These are phyloP conservation scores for Xylaria nigripes DNA, from an alignment of 495 filamentous ascomycete genomes.

Conservation along the genomic window DNA sequence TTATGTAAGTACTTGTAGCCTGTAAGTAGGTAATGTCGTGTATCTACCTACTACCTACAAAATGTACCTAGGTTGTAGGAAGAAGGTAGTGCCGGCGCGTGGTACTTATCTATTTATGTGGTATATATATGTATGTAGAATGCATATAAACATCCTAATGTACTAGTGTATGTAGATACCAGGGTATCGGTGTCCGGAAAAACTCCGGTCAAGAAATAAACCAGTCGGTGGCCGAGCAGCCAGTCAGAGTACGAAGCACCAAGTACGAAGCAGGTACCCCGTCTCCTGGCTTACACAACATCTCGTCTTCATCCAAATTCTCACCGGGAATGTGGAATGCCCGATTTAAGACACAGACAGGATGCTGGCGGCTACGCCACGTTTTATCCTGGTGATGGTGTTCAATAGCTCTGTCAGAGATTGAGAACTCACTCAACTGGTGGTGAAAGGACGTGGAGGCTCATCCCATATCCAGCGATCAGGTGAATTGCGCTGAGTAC, in stretches of 20 bases:
- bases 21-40: too few species aligned
- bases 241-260: not conserved
- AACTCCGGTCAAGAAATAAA: not conserved
- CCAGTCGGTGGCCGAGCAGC: not conserved
- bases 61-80: too few species aligned
- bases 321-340: not conserved
- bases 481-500: not conserved
- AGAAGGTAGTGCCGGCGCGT: too few species aligned
- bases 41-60: too few species aligned
- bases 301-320: not conserved
- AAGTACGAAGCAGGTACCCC: too few species aligned
- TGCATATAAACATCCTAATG: not conserved
- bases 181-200: conserved; percentile 6
- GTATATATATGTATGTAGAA: not conserved
- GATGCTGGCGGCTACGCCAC: not conserved
- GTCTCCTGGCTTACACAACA: not conserved
- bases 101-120: not conserved
- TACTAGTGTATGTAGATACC: not conserved
- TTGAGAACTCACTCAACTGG: not conserved
- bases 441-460: not conserved
- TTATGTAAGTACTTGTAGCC: too few species aligned
- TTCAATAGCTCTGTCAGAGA: not conserved
- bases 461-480: not conserved
- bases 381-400: not conserved
- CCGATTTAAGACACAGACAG: not conserved